Percentiles rank a stretch among this genome's conserved stretches.
phyloP scores from a whole-genome alignment of 305 asterid genomes.

The Solanum hybrid region DNA sequence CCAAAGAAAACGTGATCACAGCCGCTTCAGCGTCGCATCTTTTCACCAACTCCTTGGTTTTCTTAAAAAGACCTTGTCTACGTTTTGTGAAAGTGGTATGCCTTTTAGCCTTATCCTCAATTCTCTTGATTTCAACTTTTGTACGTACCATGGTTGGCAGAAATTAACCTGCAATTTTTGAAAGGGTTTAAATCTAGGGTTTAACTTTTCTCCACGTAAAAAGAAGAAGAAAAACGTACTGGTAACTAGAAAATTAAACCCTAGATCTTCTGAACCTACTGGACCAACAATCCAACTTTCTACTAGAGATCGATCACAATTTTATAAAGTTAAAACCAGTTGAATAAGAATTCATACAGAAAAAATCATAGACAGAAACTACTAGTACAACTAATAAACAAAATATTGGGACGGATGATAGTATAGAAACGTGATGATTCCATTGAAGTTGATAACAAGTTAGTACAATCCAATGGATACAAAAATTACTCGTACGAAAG shows the following conservation, averaged over 20 bases:
- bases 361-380: neutral
- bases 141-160: constrained; percentile 21
- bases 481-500: neutral
- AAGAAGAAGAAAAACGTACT: neutral
- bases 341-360: neutral
- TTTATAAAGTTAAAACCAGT: neutral
- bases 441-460: neutral
- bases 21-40: constrained; percentile 20
- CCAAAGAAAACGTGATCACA: constrained; percentile 26
- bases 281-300: neutral
- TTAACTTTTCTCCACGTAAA: neutral
- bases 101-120: constrained; percentile 26
- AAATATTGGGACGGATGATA: neutral
- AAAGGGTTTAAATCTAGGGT: neutral
- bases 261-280: neutral
- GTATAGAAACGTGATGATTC: neutral
- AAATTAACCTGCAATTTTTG: neutral
- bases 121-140: constrained; percentile 26
- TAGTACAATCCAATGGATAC: neutral
- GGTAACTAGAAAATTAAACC: neutral
- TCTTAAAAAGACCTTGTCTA: constrained; percentile 39
- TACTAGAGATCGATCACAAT: neutral
- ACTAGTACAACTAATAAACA: neutral
- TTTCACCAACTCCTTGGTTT: constrained; percentile 15
- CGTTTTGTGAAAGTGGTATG: constrained; percentile 50